Base-by-base conservation (phyloP, 306 rosid genomes). In the Inga leiocalycina region DNA sequence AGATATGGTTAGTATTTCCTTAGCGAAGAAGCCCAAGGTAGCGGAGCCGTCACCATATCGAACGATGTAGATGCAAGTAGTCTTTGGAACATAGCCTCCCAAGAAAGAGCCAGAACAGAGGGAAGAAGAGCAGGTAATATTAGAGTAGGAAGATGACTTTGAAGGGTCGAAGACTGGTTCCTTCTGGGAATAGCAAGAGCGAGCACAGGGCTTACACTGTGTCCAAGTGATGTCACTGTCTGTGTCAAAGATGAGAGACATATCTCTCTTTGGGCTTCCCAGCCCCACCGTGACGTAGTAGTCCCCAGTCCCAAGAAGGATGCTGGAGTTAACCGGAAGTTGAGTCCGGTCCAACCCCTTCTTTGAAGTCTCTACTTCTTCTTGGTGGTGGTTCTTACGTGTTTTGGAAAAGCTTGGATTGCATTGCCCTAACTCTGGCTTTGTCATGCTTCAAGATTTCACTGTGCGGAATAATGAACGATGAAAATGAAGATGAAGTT, bases 221-320 rank as follows among this genome's bases (percentile, higher is more conserved):
- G 95, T 94, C 98, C 98, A 94, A 16, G 97, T 91, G 19, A 92
- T 85, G 45, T 87, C 92, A 64, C 98, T 91, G 0, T 91, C 97
- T 0, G 98, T 92, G 64, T 94, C 97, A 66, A 94, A 92, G 10
- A 78, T 39, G 3, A 94, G 94, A 0, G 94, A 86, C 4, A 92
- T 57, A 4, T 85, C 83, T 10, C 35, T 90, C 34, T 82, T 85
- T 0, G 98, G 98, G 7, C 89, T 86, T 0, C 98, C 98, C 6
- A 94, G 70, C 0, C 91, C 98, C 8, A 94, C 82, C 0, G 81
- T 89, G 39, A 94, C 95, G 11, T 87, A 81, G 81, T 94, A 94
- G 34, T 92, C 88, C 0, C 84, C 94, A 0, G 92, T 62, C 16
- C 97, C 91, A 10, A 94, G 35, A 1, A 76, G 67, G 37, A 66